Percentiles rank a stretch among this genome's conserved stretches.
phyloP scores from a whole-genome alignment of 345 rosid species.

The Linum trigynum region DNA sequence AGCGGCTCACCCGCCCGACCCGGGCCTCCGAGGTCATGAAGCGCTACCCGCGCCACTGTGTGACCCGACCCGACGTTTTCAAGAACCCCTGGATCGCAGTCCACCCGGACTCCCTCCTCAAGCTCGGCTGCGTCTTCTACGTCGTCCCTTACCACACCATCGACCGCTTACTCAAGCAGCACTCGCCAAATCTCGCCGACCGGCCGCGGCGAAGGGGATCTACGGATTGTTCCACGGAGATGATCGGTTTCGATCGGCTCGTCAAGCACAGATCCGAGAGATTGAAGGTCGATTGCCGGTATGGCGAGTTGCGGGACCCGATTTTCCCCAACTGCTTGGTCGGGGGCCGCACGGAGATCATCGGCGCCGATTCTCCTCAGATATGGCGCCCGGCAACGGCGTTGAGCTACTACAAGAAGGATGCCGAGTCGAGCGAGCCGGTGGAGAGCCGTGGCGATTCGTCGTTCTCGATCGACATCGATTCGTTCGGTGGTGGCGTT shows the following conservation, averaged over 20 bases:
- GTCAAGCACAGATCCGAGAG: neutral
- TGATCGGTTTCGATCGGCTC: neutral
- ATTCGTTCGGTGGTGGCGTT: neutral
- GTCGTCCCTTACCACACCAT: constrained; percentile 34
- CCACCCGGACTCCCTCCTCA: constrained; percentile 27
- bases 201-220: neutral
- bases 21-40: constrained; percentile 35
- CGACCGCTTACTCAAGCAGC: constrained; percentile 14
- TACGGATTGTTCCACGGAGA: neutral
- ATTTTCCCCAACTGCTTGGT: constrained; percentile 9
- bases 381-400: neutral
- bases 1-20: constrained; percentile 22
- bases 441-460: neutral
- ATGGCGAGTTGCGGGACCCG: neutral
- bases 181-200: neutral
- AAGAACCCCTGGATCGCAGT: constrained; percentile 38
- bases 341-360: neutral
- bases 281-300: constrained; percentile 14
- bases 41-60: constrained; percentile 37
- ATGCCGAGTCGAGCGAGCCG: neutral
- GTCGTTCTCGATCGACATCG: neutral
- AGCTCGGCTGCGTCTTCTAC: constrained; percentile 29
- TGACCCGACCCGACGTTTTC: constrained; percentile 39
- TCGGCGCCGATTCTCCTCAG: neutral
- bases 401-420: neutral